phyloP scores from a whole-genome alignment of 371 early-diverging fungal species.

The Rhizopus stolonifer region DNA sequence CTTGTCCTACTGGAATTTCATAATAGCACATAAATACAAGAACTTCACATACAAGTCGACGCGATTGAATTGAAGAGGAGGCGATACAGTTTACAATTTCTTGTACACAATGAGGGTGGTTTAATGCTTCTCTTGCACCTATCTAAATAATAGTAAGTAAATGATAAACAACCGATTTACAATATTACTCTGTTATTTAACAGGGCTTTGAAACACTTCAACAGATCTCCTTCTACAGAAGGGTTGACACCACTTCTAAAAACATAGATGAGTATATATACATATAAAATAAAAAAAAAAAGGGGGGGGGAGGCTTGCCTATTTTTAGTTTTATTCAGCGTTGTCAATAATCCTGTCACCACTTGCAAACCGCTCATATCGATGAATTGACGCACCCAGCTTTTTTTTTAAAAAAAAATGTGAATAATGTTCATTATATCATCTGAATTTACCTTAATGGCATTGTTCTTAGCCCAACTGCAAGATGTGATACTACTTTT shows the following conservation, averaged over 20 bases:
- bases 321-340: slow-evolving; percentile 46
- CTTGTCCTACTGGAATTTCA: slow-evolving; percentile 75
- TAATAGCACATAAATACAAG: slow-evolving; percentile 81
- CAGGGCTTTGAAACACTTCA: slow-evolving; percentile 77
- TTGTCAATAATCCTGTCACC: slow-evolving; percentile 60
- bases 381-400: slow-evolving; percentile 68
- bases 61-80: slow-evolving; percentile 70
- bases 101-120: slow-evolving; percentile 67
- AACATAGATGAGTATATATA: background rate
- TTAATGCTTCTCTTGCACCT: slow-evolving; percentile 78
- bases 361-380: slow-evolving; percentile 69
- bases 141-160: slow-evolving; percentile 38
- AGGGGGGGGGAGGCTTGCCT: slow-evolving; percentile 29
- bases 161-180: background rate
- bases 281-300: background rate
- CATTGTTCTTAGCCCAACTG: slow-evolving; percentile 70
- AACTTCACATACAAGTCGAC: slow-evolving; percentile 78
- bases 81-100: slow-evolving; percentile 75
- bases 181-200: slow-evolving; percentile 63
- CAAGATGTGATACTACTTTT: slow-evolving; percentile 56
- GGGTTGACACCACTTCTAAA: slow-evolving; percentile 63
- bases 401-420: slow-evolving; percentile 6
- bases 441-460: slow-evolving; percentile 63
- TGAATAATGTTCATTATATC: slow-evolving; percentile 11
- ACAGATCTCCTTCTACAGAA: slow-evolving; percentile 73